Base-by-base conservation (phyloP, 805 yeast species). In the Tetrapisispora fleetii region DNA sequence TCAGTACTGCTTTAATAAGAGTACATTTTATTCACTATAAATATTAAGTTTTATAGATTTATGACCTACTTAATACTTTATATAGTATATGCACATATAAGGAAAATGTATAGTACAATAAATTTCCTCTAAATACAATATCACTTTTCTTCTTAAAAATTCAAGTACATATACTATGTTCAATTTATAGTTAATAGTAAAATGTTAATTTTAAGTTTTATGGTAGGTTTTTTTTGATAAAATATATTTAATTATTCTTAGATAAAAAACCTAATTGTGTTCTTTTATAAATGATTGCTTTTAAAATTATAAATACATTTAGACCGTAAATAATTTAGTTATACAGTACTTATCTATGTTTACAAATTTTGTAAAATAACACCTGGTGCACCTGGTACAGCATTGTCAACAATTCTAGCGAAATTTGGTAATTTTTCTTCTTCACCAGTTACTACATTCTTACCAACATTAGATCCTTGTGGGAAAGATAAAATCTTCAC, bases 311-410 rank as follows among this genome's bases (percentile, higher is more conserved):
- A 24, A 40, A 27, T 40, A 18, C 35, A 32, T 11, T 32, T 32
- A 32, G 35, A 32, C 8, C 8, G 28, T 24, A 24, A 40, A 27
- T 40, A 27, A 16, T 40, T 27, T 27, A 32, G n/a, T 7, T 16
- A 40, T 19, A 24, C 17, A 27, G 6, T 27, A 40, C 18, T 11
- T 40, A 43, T 43, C 19, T 35, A 35, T 43, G 21, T 45, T 55
- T 70, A 76, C 43, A 83, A 62, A 67, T 90, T 90, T 56, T 71
- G 78, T 54, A 91, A 75, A 53, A 80, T 67, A 60, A 91, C 80
- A 60, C 95, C 97, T 37, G 99, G 98, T 57, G 78, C 77, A 52
- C 98, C 98, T 43, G 99, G 99, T 54, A 85, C 83, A 27, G 98
- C 90, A 52, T 75, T 75, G 54, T 86, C 96, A 51, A 85, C 74